These are phyloP conservation scores for Phoenix roebelenii DNA, from an alignment of 176 grass and related monocot species.

Conservation along the genomic window DNA sequence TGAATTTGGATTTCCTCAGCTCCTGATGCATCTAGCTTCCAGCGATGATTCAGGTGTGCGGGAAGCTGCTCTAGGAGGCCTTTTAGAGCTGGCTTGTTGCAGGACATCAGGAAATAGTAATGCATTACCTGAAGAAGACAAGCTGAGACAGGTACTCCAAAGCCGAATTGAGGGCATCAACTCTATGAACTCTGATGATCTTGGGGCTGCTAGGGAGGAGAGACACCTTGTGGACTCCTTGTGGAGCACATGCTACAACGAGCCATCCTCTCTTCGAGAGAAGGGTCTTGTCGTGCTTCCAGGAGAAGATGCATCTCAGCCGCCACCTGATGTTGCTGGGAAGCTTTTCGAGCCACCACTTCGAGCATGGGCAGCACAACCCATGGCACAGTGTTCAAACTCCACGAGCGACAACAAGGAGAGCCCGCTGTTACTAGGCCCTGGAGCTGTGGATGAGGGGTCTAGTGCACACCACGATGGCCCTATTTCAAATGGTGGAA, in stretches of 20 bases:
- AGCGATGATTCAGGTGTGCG: conserved; percentile 63
- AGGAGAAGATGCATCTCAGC: conserved; percentile 49
- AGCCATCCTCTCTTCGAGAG: conserved; percentile 48
- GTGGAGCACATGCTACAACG: conserved; percentile 56
- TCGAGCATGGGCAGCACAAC: conserved; percentile 23
- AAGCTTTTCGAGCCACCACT: conserved; percentile 63
- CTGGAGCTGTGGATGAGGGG: conserved; percentile 9
- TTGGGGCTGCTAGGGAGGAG: conserved; percentile 66
- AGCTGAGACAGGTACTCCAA: conserved; percentile 41
- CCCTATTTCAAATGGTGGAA: too few relatives aligned
- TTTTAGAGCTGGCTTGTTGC: conserved; percentile 58
- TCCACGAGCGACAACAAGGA: conserved; percentile 27
- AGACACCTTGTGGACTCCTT: conserved; percentile 67
- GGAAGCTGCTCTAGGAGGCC: conserved; percentile 63
- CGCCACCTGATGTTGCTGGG: conserved; percentile 53
- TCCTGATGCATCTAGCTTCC: conserved; percentile 58
- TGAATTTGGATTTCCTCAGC: conserved; percentile 55
- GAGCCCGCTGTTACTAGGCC: conserved; percentile 52
- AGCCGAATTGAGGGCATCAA: conserved; percentile 55
- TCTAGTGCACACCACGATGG: too few relatives aligned
- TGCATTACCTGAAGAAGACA: conserved; percentile 29
- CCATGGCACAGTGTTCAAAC: conserved; percentile 9
- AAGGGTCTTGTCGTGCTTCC: conserved; percentile 69
- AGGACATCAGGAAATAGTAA: conserved; percentile 29
- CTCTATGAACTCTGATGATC: conserved; percentile 54